A percentile compares a stretch with the other conserved stretches of the same genome.
These are phyloP conservation scores for Paraphoma chrysanthemicola DNA, from an alignment of 2,329 filamentous ascomycete species.

Conservation along the genomic window DNA sequence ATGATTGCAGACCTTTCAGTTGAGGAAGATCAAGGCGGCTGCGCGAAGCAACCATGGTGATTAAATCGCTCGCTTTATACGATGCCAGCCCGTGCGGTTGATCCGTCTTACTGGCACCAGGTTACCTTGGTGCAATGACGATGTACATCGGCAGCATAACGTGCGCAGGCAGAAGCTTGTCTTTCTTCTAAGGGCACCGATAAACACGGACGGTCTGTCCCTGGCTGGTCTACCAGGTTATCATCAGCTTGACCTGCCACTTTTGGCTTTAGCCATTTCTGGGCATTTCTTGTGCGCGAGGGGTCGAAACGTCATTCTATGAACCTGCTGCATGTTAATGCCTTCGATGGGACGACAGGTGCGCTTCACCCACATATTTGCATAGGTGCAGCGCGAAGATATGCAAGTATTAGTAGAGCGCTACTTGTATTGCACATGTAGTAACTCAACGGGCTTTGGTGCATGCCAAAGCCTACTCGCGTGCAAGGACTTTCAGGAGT, in stretches of 20 bases:
- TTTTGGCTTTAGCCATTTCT: constrained; percentile 20
- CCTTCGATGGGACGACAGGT: background rate
- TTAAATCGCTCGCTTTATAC: constrained; percentile 4
- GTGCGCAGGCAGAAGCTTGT: constrained; percentile 10
- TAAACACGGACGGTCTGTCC: constrained; percentile 10
- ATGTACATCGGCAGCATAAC: constrained; percentile 7
- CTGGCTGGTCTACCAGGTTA: constrained; percentile 10
- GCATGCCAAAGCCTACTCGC: too few species aligned
- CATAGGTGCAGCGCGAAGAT: background rate
- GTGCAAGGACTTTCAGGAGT: too few species aligned
- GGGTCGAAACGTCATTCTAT: constrained; percentile 20
- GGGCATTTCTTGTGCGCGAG: constrained; percentile 29
- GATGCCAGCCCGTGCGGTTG: background rate
- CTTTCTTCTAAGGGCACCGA: constrained; percentile 1
- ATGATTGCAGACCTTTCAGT: constrained; percentile 9
- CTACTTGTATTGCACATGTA: too few species aligned
- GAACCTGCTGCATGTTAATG: background rate
- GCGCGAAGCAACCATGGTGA: too few species aligned
- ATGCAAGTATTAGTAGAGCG: too few species aligned
- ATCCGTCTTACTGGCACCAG: background rate
- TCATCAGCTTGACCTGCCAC: constrained; percentile 28
- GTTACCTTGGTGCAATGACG: constrained; percentile 2
- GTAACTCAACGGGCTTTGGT: too few species aligned
- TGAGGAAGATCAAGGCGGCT: background rate
- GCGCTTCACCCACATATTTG: background rate